phyloP scores from a whole-genome alignment of 2,329 filamentous ascomycete genomes.

The Xylariaceae sp. region DNA sequence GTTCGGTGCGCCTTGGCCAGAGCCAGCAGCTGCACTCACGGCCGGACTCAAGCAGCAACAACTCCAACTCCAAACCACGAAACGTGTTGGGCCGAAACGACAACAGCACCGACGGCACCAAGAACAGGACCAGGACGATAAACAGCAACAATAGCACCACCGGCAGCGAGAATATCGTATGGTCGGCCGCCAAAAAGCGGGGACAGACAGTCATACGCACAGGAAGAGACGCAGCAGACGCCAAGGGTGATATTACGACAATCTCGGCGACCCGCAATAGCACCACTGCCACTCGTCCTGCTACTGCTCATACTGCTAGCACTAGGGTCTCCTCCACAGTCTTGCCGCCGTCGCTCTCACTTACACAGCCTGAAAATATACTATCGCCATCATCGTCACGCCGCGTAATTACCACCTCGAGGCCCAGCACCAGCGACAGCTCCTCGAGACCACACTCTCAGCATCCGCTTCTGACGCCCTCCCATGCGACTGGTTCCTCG shows the following conservation, averaged over 20 bases:
- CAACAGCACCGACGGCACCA: background rate
- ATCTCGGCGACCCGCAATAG: slow-evolving; percentile 15
- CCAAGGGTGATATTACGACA: slow-evolving; percentile 16
- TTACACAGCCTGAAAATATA: background rate
- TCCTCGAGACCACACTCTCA: background rate
- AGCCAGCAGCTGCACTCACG: background rate
- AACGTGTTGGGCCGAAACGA: background rate
- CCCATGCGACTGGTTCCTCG: background rate
- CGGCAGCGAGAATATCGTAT: background rate
- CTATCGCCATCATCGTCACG: background rate
- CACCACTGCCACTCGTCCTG: background rate
- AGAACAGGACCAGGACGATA: no score
- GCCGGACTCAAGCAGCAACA: background rate
- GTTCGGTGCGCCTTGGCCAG: background rate
- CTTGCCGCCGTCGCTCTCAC: background rate
- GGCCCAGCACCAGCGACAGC: background rate
- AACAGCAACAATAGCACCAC: background rate
- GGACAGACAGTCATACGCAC: slow-evolving; percentile 8
- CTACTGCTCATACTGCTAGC: no score
- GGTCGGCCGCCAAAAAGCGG: slow-evolving; percentile 9
- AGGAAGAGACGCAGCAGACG: background rate
- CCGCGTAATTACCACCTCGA: background rate
- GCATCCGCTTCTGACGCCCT: no score
- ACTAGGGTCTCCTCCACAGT: background rate
- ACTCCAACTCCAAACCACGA: background rate